Conservation (phyloP, 106 monocot species). For the Apostasia shenzhenica region DNA sequence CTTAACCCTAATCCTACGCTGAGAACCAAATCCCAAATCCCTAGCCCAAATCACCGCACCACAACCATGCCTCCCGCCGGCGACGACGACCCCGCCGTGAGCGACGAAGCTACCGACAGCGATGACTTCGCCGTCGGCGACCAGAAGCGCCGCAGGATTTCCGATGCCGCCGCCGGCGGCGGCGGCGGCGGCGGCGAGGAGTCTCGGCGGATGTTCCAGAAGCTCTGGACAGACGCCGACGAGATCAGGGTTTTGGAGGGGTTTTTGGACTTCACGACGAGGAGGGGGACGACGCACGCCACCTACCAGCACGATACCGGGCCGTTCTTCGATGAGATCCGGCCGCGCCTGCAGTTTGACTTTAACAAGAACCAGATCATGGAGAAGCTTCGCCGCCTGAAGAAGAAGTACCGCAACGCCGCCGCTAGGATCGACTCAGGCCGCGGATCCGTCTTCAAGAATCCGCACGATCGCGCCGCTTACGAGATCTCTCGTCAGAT, state of each 20-base stretch:
- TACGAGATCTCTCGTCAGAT: slow-evolving; percentile 78
- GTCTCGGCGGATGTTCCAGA: not conserved
- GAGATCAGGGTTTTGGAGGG: slow-evolving; percentile 7
- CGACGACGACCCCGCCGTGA: not conserved
- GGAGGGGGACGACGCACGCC: slow-evolving; percentile 41
- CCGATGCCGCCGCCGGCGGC: not conserved
- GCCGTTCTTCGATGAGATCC: slow-evolving; percentile 87
- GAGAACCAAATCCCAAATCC: slow-evolving; percentile 6
- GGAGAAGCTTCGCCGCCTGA: slow-evolving; percentile 45
- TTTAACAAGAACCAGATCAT: slow-evolving; percentile 87
- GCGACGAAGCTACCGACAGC: not conserved
- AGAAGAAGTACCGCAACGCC: slow-evolving; percentile 73
- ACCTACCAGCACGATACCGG: slow-evolving; percentile 74
- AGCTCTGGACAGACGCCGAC: slow-evolving; percentile 8
- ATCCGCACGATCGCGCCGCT: slow-evolving; percentile 55
- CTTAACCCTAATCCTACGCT: slow-evolving; percentile 2
- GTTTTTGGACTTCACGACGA: slow-evolving; percentile 35
- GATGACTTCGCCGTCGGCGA: not conserved
- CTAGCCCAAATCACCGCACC: not conserved
- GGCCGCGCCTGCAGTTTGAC: slow-evolving; percentile 39
- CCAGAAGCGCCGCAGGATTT: not conserved
- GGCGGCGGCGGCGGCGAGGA: not conserved
- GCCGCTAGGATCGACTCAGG: slow-evolving; percentile 33
- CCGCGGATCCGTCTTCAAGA: slow-evolving; percentile 44
- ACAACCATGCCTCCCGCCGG: not conserved